Evolutionary conservation across 73 alveolate species (phyloP).

Genomic region (Uronychia setigera): DNA sequence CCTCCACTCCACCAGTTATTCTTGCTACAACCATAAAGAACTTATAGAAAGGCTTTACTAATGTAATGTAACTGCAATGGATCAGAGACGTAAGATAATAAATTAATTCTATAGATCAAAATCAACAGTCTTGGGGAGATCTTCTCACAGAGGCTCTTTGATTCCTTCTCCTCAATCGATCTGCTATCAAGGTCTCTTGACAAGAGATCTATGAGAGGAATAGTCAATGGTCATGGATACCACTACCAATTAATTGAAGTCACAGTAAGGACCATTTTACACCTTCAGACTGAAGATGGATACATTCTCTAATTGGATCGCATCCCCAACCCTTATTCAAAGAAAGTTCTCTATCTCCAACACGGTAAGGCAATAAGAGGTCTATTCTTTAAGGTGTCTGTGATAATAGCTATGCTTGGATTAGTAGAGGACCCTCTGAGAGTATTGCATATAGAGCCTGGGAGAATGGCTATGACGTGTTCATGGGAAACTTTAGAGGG

Average conservation of each 20-base stretch:
- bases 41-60: slow-evolving; percentile 1
- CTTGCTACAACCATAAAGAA: too few species aligned
- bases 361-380: slow-evolving; percentile 27
- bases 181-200: slow-evolving; percentile 21
- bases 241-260: slow-evolving; percentile 24
- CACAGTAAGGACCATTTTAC: slow-evolving; percentile 7
- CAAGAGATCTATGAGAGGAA: slow-evolving; percentile 10
- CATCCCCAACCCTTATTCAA: slow-evolving; percentile 15
- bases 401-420: slow-evolving; percentile 48
- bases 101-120: background rate
- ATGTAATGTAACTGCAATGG: background rate
- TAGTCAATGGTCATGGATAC: slow-evolving; percentile 35
- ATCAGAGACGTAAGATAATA: slow-evolving; percentile 12
- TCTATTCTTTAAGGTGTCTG: background rate
- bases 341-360: slow-evolving; percentile 34
- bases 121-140: slow-evolving; percentile 4
- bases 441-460: slow-evolving; percentile 31
- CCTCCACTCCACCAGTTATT: too few species aligned
- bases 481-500: slow-evolving; percentile 55
- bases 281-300: slow-evolving; percentile 51
- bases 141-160: background rate
- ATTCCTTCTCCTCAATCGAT: slow-evolving; percentile 19
- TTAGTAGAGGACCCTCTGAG: slow-evolving; percentile 46
- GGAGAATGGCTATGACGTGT: slow-evolving; percentile 47
- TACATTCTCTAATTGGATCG: slow-evolving; percentile 36